Evolutionary conservation across 345 rosid species (phyloP).

Genomic region (Viola odorata): DNA sequence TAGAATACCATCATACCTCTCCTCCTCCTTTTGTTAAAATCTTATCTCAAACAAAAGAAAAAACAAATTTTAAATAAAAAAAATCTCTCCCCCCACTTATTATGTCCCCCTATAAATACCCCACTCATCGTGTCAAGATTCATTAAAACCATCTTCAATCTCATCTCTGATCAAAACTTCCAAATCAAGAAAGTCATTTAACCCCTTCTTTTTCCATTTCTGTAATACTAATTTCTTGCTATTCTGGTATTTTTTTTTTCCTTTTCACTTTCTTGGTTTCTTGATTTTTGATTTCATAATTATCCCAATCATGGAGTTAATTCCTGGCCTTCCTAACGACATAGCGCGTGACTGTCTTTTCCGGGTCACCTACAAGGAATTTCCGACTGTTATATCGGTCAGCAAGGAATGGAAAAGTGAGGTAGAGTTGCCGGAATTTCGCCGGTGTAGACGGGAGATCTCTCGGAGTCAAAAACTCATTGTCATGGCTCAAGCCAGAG

Average conservation of each 20-base stretch:
- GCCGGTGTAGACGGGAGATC: constrained; percentile 24
- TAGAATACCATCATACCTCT: too few relatives aligned
- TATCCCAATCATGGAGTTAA: constrained; percentile 41
- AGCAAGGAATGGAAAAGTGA: constrained; percentile 59
- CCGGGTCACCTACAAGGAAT: constrained; percentile 38
- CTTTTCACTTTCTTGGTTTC: not conserved
- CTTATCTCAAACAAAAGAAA: too few relatives aligned
- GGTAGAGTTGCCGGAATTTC: constrained; percentile 42
- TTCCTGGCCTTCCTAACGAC: constrained; percentile 60
- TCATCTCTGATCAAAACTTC: too few relatives aligned
- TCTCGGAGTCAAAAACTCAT: constrained; percentile 41
- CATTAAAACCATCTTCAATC: too few relatives aligned
- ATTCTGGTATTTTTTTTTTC: not conserved
- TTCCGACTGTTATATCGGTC: constrained; percentile 37
- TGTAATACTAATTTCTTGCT: not conserved
- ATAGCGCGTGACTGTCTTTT: constrained; percentile 54
- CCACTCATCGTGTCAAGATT: too few relatives aligned
- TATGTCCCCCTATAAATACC: too few relatives aligned
- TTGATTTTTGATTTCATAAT: not conserved
- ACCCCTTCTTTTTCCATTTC: not conserved
- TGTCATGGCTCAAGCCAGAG: constrained; percentile 51
- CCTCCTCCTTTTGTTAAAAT: too few relatives aligned
- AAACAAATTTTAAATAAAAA: too few relatives aligned
- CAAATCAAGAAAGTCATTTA: too few relatives aligned
- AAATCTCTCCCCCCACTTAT: too few relatives aligned